Evolutionary conservation across 768 basidiomycete genomes (phyloP), one percentile per base, ranked within the genome.

Genomic region (Calocybe cyanea): DNA sequence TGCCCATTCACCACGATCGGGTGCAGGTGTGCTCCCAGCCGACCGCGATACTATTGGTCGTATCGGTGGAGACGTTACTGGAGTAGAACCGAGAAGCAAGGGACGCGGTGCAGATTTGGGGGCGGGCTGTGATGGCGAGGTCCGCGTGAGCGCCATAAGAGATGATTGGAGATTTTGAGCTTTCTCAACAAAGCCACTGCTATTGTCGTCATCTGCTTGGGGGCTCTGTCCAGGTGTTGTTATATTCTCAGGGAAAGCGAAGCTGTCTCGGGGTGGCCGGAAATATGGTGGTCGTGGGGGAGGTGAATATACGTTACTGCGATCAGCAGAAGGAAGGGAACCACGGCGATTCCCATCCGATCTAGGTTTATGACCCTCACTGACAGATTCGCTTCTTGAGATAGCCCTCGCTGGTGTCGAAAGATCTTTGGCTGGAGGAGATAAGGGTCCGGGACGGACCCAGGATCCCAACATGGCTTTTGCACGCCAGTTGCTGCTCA

Each of bases 401-500:
- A n/a, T n/a, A n/a, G n/a, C n/a, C n/a, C n/a, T n/a, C n/a, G n/a
- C n/a, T n/a, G n/a, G n/a, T n/a, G n/a, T n/a, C n/a, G n/a, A 17
- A 11, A 34, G 31, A 19, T 46, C n/a, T 32, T 48, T 54, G 21
- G 49, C 25, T 15, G 50, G 30, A 23, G 43, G 32, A 14, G 34
- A 38, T 15, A 38, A 14, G 8, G 18, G 20, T 24, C 28, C 19
- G 4, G 41, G 50, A 23, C 56, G 52, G 21, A 66, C 61, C 75
- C 74, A 76, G 19, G 67, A 52, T n/a, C 66, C 66, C 44, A 74
- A 53, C 36, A 82, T 55, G 13, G 82, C 80, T 52, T 72, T 82
- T 15, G 85, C 85, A 15, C 78, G 76, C 83, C 82, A 86, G 50
- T 89, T 89, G 19, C 76, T 84, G 62, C 86, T 81, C 43, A 76